Evolutionary conservation across 768 basidiomycete species (phyloP).

Genomic region (Trametes cubensis): DNA sequence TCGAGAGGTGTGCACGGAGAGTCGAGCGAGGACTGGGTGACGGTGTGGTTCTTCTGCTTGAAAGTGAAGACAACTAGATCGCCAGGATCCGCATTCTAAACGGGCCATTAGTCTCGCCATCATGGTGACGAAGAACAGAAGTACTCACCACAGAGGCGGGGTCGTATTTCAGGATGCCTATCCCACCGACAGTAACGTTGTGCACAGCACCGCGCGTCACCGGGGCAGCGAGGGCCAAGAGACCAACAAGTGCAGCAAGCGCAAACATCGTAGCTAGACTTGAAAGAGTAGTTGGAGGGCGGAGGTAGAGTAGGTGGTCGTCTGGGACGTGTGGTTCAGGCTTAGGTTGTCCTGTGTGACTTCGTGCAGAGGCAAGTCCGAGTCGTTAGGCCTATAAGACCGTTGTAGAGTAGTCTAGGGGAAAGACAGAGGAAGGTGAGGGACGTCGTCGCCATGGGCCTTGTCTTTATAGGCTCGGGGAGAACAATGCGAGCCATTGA

Average conservation of each 20-base stretch:
- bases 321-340: no score
- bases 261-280: conserved; percentile 22
- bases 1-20: conserved; percentile 46
- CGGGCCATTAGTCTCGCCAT: not conserved
- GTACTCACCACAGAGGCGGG: conserved; percentile 40
- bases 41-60: conserved; percentile 59
- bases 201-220: conserved; percentile 41
- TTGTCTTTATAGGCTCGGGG: conserved; percentile 5
- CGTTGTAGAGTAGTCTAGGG: conserved; percentile 12
- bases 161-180: conserved; percentile 43
- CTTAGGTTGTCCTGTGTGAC: no score
- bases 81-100: conserved; percentile 48
- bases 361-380: not conserved
- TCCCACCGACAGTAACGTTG: conserved; percentile 53
- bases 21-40: conserved; percentile 56
- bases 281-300: not conserved
- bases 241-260: conserved; percentile 27
- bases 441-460: not conserved
- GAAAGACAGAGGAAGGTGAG: not conserved
- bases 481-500: conserved; percentile 13
- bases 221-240: conserved; percentile 37
- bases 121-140: not conserved
- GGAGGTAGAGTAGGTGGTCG: not conserved
- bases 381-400: conserved; percentile 6
- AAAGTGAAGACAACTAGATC: conserved; percentile 55